Conservation (phyloP, 805 yeast species). For the Clavispora vitiphila region DNA sequence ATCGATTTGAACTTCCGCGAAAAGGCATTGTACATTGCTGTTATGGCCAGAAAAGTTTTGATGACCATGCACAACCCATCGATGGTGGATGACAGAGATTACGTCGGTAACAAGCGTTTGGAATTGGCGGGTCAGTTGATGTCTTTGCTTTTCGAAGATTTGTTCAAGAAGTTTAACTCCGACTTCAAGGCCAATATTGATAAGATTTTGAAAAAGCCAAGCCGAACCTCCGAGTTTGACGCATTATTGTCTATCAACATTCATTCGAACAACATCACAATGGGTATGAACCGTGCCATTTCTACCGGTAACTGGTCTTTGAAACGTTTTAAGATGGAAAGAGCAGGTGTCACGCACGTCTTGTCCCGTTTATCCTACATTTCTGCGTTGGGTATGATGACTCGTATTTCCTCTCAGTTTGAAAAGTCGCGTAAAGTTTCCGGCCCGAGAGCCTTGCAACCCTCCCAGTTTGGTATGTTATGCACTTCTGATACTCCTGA, state of each 20-base stretch:
- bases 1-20: slow-evolving; percentile 82
- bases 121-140: slow-evolving; percentile 97
- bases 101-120: slow-evolving; percentile 95
- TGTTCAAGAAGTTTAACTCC: slow-evolving; percentile 91
- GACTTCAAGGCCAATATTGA: slow-evolving; percentile 94
- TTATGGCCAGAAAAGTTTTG: slow-evolving; percentile 93
- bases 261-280: slow-evolving; percentile 88
- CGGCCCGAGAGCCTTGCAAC: slow-evolving; percentile 98
- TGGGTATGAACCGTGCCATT: slow-evolving; percentile 92
- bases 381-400: slow-evolving; percentile 98
- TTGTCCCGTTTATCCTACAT: slow-evolving; percentile 86
- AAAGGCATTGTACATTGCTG: slow-evolving; percentile 89
- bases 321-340: slow-evolving; percentile 98
- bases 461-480: slow-evolving; percentile 98
- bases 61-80: slow-evolving; percentile 93
- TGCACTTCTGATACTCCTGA: slow-evolving; percentile 99
- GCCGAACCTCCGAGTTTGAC: slow-evolving; percentile 91
- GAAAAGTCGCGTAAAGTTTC: slow-evolving; percentile 97
- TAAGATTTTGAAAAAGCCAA: slow-evolving; percentile 88
- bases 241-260: slow-evolving; percentile 85
- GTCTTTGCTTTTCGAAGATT: slow-evolving; percentile 92
- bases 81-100: slow-evolving; percentile 97
- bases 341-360: slow-evolving; percentile 99
- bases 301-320: slow-evolving; percentile 99
- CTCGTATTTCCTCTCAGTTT: slow-evolving; percentile 97